phyloP scores from a whole-genome alignment of 2,329 filamentous ascomycete genomes.

The Niveomyces coronatus region DNA sequence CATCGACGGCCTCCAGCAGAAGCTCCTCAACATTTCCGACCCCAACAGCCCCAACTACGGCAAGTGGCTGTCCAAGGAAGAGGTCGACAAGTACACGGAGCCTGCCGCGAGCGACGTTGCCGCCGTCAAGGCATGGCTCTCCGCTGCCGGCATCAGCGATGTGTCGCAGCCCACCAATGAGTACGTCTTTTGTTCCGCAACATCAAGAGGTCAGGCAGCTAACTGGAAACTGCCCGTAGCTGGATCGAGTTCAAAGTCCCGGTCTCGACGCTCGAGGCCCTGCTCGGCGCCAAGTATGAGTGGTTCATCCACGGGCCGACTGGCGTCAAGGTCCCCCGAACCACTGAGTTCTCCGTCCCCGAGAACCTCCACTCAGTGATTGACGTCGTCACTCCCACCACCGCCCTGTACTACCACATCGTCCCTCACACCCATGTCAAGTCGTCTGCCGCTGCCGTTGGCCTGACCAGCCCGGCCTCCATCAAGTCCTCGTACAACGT shows the following conservation, averaged over 20 bases:
- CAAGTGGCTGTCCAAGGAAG: slow-evolving; percentile 15
- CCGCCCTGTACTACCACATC: slow-evolving; percentile 10
- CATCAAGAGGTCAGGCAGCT: not conserved
- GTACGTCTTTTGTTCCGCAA: not conserved
- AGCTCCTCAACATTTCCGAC: slow-evolving; percentile 16
- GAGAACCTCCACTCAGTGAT: slow-evolving; percentile 10
- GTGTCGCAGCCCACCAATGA: slow-evolving; percentile 9
- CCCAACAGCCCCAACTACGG: slow-evolving; percentile 18
- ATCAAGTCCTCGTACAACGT: slow-evolving; percentile 11
- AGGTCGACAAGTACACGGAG: slow-evolving; percentile 16
- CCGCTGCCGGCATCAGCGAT: slow-evolving; percentile 7
- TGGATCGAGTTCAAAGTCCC: slow-evolving; percentile 9
- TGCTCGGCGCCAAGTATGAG: slow-evolving; percentile 8
- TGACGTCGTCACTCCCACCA: slow-evolving; percentile 13
- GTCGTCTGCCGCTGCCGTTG: not conserved
- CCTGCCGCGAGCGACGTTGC: slow-evolving; percentile 14
- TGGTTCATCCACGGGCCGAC: slow-evolving; percentile 6
- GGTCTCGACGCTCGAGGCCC: slow-evolving; percentile 8
- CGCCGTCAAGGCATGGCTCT: slow-evolving; percentile 16
- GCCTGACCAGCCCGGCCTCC: slow-evolving; percentile 9
- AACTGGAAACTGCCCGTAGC: not conserved
- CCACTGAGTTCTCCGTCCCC: slow-evolving; percentile 13
- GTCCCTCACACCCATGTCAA: not conserved
- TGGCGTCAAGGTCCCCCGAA: slow-evolving; percentile 8
- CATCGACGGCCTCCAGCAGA: slow-evolving; percentile 16